Evolutionary conservation across 179 eudicot genomes (phyloP).

Genomic region (Beta macrorhiza): DNA sequence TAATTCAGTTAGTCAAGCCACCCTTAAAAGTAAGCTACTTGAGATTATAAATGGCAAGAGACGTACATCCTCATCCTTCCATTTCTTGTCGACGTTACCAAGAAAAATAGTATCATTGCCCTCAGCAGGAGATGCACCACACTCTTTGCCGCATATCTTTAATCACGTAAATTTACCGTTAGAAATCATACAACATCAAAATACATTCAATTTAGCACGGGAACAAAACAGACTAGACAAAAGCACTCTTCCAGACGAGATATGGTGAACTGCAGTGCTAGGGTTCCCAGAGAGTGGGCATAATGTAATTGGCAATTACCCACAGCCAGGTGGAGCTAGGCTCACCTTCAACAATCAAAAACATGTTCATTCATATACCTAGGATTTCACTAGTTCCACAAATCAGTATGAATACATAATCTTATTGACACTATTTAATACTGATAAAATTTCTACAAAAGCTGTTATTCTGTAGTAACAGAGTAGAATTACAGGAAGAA

Average conservation of each 20-base stretch:
- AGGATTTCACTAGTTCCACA: background rate
- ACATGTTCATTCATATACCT: background rate
- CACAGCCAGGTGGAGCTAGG: background rate
- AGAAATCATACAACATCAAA: slow-evolving; percentile 2
- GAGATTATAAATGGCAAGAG: background rate
- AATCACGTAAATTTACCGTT: background rate
- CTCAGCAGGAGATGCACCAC: slow-evolving; percentile 47
- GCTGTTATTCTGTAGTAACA: too few species aligned
- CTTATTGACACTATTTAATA: background rate
- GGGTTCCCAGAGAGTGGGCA: background rate
- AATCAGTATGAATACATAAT: background rate
- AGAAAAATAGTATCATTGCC: slow-evolving; percentile 73
- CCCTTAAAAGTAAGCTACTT: background rate
- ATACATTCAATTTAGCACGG: background rate
- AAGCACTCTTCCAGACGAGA: background rate
- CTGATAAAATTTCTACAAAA: too few species aligned
- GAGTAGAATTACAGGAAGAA: too few species aligned
- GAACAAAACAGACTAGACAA: background rate
- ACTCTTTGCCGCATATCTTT: slow-evolving; percentile 64
- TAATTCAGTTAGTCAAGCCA: slow-evolving; percentile 8
- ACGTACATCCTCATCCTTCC: slow-evolving; percentile 66
- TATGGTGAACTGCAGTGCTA: background rate
- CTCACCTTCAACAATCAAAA: too few species aligned
- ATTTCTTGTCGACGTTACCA: slow-evolving; percentile 60
- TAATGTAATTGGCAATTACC: background rate